phyloP scores from a whole-genome alignment of 2,329 filamentous ascomycete genomes.

The Curvularia lunata region DNA sequence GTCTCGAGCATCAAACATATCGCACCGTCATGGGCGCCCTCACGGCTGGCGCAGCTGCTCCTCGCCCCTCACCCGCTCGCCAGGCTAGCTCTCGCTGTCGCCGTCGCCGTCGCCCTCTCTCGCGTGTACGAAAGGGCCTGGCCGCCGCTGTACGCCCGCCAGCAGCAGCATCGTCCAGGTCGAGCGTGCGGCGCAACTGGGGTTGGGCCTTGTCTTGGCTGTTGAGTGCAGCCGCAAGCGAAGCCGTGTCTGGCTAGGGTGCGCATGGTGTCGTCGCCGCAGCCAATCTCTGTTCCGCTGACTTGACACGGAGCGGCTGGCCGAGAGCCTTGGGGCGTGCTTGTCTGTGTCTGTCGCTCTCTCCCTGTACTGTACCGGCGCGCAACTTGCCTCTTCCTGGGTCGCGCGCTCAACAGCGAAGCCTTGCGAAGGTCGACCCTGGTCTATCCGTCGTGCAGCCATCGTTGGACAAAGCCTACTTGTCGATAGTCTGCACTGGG shows the following conservation, averaged over 20 bases:
- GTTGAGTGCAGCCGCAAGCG: constrained; percentile 15
- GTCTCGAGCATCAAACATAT: no score
- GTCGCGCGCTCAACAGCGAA: background rate
- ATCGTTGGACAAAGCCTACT: background rate
- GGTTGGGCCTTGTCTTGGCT: constrained; percentile 27
- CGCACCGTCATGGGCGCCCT: no score
- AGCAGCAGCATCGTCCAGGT: constrained; percentile 12
- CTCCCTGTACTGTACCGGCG: constrained; percentile 26
- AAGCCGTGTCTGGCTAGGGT: constrained; percentile 1
- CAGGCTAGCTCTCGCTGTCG: background rate
- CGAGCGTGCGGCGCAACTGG: constrained; percentile 18
- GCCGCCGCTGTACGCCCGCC: constrained; percentile 21
- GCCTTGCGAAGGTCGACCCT: background rate
- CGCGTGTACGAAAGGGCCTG: constrained; percentile 4
- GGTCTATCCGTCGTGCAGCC: background rate
- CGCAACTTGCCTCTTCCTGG: constrained; percentile 16
- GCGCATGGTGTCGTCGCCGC: background rate
- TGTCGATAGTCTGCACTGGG: background rate
- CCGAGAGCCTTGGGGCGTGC: constrained; percentile 25
- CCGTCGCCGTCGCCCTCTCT: background rate
- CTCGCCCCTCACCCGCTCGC: no score
- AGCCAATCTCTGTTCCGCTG: constrained; percentile 9
- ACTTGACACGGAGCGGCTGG: constrained; percentile 26
- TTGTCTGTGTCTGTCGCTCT: constrained; percentile 13
- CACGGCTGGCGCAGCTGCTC: no score